Evolutionary conservation across 2,329 filamentous ascomycete genomes (phyloP), one percentile per base, ranked within the genome.

Genomic region (Tolypocladium guangdongense): DNA sequence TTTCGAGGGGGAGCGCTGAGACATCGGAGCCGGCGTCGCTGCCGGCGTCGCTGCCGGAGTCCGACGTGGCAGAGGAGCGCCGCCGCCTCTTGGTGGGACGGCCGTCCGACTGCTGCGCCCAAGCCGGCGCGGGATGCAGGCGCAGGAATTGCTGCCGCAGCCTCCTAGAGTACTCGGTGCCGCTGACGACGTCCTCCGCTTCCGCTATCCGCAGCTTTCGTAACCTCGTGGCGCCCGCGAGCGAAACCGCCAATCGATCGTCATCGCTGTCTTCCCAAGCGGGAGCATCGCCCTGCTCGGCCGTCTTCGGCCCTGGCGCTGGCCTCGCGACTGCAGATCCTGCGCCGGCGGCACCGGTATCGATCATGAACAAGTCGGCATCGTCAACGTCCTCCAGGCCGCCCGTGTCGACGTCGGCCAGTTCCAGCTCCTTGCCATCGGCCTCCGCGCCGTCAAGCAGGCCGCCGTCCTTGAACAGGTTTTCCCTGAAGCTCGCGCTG

Each of bases 201-300:
- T 92, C 90, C 2, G 83, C 85, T 50, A 84, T 76, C 56, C 93
- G 81, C 57, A 99, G 75, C 70, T 97, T 97, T 59, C 91, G 82
- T 65, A 96, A 69, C 58, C 88, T 81, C 49, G 83, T 81, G 46
- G 86, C 83, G 30, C 82, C 80, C 4, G 89, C 87, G 39, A 99
- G 78, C 16, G 92, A 97, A 49, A 99, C 79, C 7, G 83, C 81
- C 57, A 96, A 74, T 52, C 88, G 81, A 65, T 97, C 93, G 65
- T 99, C 93, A 63, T 99, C 93, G 68, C 91, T 97, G 67, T 99
- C 93, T 60, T 91, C 84, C 93, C 93, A 99, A 1, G 83, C 88
- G 3, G 85, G 78, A 22, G 75, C 74, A 43, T 78, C 73, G 48
- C 58, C 62, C 18, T 63, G 58, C 16, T 59, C 54, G 14, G 52